Evolutionary conservation across 2,329 filamentous ascomycete species (phyloP).

Genomic region (Juglanconis sp.): DNA sequence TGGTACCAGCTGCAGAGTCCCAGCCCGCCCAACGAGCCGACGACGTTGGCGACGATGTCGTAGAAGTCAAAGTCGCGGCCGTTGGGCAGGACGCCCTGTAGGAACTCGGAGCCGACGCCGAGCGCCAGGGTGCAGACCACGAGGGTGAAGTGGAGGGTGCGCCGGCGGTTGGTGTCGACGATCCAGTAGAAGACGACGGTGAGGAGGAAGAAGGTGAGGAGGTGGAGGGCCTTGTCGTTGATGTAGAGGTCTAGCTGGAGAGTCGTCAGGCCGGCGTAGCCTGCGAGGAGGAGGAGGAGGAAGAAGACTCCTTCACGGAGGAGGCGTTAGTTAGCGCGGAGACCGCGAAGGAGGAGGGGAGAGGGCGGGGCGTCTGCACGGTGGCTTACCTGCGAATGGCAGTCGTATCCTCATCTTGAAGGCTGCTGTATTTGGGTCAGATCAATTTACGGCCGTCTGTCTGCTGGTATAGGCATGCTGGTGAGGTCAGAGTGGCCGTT

Average conservation of each 20-base stretch:
- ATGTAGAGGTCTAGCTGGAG: slow-evolving; percentile 55
- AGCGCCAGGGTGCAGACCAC: slow-evolving; percentile 71
- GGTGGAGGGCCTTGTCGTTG: slow-evolving; percentile 89
- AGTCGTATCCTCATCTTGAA: slow-evolving; percentile 76
- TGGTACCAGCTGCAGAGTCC: slow-evolving; percentile 88
- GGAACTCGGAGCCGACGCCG: slow-evolving; percentile 70
- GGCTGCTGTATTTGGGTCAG: not conserved
- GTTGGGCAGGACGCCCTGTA: slow-evolving; percentile 73
- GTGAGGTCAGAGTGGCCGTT: not conserved
- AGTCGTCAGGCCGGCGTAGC: slow-evolving; percentile 74
- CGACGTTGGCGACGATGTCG: slow-evolving; percentile 83
- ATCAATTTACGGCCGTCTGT: not conserved
- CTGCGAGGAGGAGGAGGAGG: slow-evolving; percentile 69
- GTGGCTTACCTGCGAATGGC: slow-evolving; percentile 75
- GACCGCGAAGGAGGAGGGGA: not conserved
- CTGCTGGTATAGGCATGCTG: not conserved
- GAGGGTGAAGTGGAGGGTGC: slow-evolving; percentile 79
- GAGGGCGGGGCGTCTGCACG: not conserved
- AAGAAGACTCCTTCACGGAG: slow-evolving; percentile 60
- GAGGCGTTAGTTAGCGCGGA: slow-evolving; percentile 15
- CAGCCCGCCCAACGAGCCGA: slow-evolving; percentile 71
- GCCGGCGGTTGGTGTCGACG: slow-evolving; percentile 82
- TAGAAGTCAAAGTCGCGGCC: slow-evolving; percentile 70
- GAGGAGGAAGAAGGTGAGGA: slow-evolving; percentile 83
- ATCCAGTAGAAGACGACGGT: slow-evolving; percentile 95